Evolutionary conservation across 2,329 filamentous ascomycete species (phyloP).

Genomic region (Emergomyces pasteurianus): DNA sequence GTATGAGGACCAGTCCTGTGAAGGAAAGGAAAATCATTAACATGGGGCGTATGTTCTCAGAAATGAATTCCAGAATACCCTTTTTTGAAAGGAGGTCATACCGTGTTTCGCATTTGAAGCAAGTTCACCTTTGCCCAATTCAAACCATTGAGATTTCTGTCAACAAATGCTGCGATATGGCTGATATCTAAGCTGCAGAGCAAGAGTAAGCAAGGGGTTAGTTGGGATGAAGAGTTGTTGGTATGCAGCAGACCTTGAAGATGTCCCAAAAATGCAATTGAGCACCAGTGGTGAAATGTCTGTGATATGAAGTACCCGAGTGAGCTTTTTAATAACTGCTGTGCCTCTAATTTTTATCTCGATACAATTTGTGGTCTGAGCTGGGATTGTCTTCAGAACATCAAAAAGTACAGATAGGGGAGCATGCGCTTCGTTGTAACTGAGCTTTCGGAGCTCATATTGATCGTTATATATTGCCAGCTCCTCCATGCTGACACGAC

Average conservation of each 20-base stretch:
- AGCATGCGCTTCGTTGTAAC: constrained; percentile 3
- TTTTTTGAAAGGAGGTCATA: not conserved
- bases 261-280: constrained; percentile 3
- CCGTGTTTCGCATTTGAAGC: constrained; percentile 2
- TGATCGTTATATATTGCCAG: not conserved
- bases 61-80: not conserved
- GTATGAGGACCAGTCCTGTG: constrained; percentile 3
- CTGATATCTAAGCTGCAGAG: not conserved
- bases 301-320: not conserved
- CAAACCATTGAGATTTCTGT: constrained; percentile 2
- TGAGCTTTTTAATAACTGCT: not conserved
- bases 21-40: not conserved
- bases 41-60: not conserved
- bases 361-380: not conserved
- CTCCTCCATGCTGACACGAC: constrained; percentile 4
- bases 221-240: not conserved
- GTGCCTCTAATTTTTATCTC: not conserved
- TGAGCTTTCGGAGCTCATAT: not conserved
- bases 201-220: not conserved
- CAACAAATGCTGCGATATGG: constrained; percentile 1
- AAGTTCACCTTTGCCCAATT: constrained; percentile 6
- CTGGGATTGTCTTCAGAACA: not conserved
- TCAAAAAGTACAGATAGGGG: constrained; percentile 2
- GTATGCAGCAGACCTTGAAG: not conserved
- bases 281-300: constrained; percentile 5